Percentiles rank a stretch among this genome's conserved stretches.
phyloP scores from a whole-genome alignment of 2,329 filamentous ascomycete species.

The Neurospora crassa region DNA sequence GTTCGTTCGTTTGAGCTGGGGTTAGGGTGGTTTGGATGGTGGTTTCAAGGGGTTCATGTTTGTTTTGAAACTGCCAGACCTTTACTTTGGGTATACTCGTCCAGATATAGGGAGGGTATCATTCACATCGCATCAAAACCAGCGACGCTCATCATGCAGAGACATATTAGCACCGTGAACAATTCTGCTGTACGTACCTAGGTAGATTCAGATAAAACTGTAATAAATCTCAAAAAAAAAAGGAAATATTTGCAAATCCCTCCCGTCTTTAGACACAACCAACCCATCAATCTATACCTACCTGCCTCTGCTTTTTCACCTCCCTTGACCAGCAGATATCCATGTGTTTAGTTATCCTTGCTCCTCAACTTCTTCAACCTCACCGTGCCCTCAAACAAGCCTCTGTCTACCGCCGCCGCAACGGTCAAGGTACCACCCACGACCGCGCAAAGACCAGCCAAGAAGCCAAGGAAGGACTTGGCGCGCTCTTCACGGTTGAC shows the following conservation, averaged over 20 bases:
- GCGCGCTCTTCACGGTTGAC: constrained; percentile 87
- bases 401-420: constrained; percentile 84
- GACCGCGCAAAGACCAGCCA: constrained; percentile 89
- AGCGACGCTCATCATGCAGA: not conserved
- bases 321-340: not conserved
- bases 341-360: constrained; percentile 41
- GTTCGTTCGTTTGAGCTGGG: not conserved
- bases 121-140: not conserved
- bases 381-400: constrained; percentile 78
- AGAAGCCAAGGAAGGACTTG: constrained; percentile 85
- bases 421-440: constrained; percentile 93
- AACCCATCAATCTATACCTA: not conserved
- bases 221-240: constrained; percentile 7
- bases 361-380: constrained; percentile 77
- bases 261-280: not conserved
- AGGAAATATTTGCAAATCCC: constrained; percentile 1
- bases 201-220: not conserved
- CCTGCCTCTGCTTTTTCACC: not conserved
- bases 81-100: not conserved
- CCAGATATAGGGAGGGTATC: not conserved
- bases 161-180: not conserved
- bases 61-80: not conserved
- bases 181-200: not conserved
- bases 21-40: not conserved
- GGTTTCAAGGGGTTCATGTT: not conserved